phyloP scores from a whole-genome alignment of 805 yeast species.

The Cyberlindnera euphorbiiphila region DNA sequence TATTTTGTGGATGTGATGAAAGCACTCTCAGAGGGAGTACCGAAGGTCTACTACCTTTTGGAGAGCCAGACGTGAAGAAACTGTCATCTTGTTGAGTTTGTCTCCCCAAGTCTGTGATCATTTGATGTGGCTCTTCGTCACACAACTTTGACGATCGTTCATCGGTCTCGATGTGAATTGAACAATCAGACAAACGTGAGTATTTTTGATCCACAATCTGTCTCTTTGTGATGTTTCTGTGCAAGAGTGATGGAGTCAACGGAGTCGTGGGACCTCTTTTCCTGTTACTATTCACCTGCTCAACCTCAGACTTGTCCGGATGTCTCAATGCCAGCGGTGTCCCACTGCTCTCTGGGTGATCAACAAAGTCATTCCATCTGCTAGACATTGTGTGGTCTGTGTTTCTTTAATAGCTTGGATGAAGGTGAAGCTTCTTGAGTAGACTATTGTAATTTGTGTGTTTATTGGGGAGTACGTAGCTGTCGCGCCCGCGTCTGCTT shows the following conservation, averaged over 20 bases:
- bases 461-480: too few relatives aligned
- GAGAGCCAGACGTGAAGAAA: constrained; percentile 16
- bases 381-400: constrained; percentile 3
- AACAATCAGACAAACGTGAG: background rate
- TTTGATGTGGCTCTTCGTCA: too few relatives aligned
- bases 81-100: background rate
- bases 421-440: too few relatives aligned
- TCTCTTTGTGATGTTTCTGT: constrained; percentile 23
- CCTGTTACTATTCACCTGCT: constrained; percentile 13
- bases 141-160: too few relatives aligned
- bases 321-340: constrained; percentile 23
- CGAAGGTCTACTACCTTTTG: constrained; percentile 12
- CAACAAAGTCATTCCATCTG: constrained; percentile 17
- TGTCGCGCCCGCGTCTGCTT: background rate
- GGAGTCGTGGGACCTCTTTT: constrained; percentile 29
- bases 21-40: constrained; percentile 2
- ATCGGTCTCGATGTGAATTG: background rate
- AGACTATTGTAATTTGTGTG: too few relatives aligned
- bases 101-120: background rate
- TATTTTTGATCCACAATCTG: background rate
- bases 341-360: constrained; percentile 12
- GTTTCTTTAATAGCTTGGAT: too few relatives aligned
- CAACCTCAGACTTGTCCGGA: too few relatives aligned
- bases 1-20: constrained; percentile 1
- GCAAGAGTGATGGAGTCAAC: constrained; percentile 26